Conservation (phyloP, 768 basidiomycete species). For the Suillus plorans region DNA sequence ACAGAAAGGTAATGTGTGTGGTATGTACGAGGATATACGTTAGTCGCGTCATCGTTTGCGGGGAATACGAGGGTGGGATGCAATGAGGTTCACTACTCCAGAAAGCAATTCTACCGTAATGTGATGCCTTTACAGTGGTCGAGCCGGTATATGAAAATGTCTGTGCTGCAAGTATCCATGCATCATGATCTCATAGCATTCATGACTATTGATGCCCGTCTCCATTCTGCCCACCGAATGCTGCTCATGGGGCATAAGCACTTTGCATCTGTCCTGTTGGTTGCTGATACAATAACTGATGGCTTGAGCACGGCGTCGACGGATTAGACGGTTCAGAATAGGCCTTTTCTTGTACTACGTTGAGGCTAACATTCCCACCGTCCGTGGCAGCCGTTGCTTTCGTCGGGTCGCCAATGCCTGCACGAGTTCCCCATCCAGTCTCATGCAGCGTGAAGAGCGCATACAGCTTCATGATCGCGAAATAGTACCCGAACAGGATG, state of each 20-base stretch:
- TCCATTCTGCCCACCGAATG: slow-evolving; percentile 9
- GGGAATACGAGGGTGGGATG: background rate
- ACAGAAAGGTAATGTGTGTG: background rate
- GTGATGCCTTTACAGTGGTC: background rate
- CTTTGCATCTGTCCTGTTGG: slow-evolving; percentile 12
- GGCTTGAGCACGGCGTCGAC: background rate
- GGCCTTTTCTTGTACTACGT: slow-evolving; percentile 25
- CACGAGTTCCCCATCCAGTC: slow-evolving; percentile 96
- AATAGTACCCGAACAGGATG: slow-evolving; percentile 91
- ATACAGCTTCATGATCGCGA: slow-evolving; percentile 93
- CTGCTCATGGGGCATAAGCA: slow-evolving; percentile 4
- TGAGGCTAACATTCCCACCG: slow-evolving; percentile 20
- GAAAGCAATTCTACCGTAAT: background rate
- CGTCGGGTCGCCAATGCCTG: slow-evolving; percentile 84
- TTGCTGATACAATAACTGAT: background rate
- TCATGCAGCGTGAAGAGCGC: slow-evolving; percentile 89
- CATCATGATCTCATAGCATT: slow-evolving; percentile 4
- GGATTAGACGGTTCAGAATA: slow-evolving; percentile 2
- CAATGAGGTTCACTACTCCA: background rate
- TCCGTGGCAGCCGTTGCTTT: slow-evolving; percentile 73
- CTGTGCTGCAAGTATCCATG: background rate
- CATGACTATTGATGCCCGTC: background rate
- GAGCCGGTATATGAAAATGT: background rate
- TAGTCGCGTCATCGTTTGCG: background rate
- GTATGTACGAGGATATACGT: background rate